Conservation (phyloP, 495 filamentous ascomycete genomes). For the Pyrenula aspistea region DNA sequence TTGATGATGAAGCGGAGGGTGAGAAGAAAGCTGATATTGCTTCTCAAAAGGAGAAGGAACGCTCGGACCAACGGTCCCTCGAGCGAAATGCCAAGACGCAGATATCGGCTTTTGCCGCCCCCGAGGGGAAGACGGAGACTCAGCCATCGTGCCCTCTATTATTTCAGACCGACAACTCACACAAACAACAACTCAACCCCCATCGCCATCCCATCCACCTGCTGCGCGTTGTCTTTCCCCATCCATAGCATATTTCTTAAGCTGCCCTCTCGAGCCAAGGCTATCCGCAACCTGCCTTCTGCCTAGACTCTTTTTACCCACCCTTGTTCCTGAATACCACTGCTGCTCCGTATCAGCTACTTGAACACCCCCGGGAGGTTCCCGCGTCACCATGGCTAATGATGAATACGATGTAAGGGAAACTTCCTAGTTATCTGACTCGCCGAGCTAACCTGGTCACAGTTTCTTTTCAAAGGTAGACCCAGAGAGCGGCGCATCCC, state of each 20-base stretch:
- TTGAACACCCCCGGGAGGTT: constrained; percentile 1
- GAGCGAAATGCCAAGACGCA: background rate
- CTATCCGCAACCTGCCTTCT: background rate
- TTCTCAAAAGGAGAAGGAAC: background rate
- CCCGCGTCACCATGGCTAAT: constrained; percentile 70
- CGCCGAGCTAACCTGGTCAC: constrained; percentile 9
- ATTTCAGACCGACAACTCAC: background rate
- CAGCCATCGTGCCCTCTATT: background rate
- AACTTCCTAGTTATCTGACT: constrained; percentile 1
- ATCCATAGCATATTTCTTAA: background rate
- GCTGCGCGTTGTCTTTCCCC: background rate
- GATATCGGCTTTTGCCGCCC: background rate
- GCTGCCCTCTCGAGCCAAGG: background rate
- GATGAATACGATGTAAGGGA: constrained; percentile 98
- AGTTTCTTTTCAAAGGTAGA: constrained; percentile 99
- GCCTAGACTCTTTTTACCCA: background rate
- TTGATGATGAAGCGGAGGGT: background rate
- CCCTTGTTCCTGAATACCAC: background rate
- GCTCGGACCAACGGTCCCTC: background rate
- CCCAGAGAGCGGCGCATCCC: constrained; percentile 5
- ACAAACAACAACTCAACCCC: background rate
- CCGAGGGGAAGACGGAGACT: background rate
- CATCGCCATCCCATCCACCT: background rate
- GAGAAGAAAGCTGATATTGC: background rate
- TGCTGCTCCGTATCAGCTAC: too few species aligned